Evolutionary conservation across 2,329 filamentous ascomycete species (phyloP).

Genomic region (Pestalotiopsis sp.): DNA sequence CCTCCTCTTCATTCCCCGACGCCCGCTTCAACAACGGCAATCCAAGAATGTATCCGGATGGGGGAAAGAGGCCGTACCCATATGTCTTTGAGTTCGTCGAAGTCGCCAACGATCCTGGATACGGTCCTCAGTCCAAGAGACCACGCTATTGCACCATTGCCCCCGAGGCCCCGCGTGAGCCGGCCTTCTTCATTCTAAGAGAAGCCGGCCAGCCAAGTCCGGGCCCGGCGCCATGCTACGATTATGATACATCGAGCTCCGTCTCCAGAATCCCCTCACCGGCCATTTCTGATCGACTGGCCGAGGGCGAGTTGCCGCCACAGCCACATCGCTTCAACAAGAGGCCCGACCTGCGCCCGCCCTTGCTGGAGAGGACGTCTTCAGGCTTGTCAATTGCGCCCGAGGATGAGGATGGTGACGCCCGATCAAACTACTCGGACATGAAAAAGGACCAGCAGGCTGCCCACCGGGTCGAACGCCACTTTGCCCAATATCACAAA

Average conservation of each 20-base stretch:
- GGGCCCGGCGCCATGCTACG: constrained; percentile 22
- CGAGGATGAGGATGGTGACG: constrained; percentile 28
- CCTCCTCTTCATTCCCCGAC: constrained; percentile 30
- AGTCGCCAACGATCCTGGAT: constrained; percentile 33
- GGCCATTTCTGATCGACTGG: constrained; percentile 16
- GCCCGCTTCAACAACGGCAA: constrained; percentile 19
- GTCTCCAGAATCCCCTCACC: constrained; percentile 16
- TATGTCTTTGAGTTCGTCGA: constrained; percentile 33
- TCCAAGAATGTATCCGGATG: constrained; percentile 31
- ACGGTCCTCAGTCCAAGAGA: constrained; percentile 38
- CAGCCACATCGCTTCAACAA: background rate
- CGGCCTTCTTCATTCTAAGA: constrained; percentile 37
- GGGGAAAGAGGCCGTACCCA: constrained; percentile 43
- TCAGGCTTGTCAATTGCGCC: constrained; percentile 52
- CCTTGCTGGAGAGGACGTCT: constrained; percentile 50
- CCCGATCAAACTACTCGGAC: constrained; percentile 37
- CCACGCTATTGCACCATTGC: constrained; percentile 24
- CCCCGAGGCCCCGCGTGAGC: constrained; percentile 20
- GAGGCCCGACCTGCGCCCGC: constrained; percentile 5
- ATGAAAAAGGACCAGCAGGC: constrained; percentile 50
- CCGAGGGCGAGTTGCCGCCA: background rate
- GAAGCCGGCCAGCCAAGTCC: constrained; percentile 22
- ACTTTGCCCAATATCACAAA: constrained; percentile 47
- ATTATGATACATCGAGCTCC: constrained; percentile 25
- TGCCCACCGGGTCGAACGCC: constrained; percentile 49